Evolutionary conservation across 2,329 filamentous ascomycete species (phyloP).

Genomic region (Sporothrix sp.): DNA sequence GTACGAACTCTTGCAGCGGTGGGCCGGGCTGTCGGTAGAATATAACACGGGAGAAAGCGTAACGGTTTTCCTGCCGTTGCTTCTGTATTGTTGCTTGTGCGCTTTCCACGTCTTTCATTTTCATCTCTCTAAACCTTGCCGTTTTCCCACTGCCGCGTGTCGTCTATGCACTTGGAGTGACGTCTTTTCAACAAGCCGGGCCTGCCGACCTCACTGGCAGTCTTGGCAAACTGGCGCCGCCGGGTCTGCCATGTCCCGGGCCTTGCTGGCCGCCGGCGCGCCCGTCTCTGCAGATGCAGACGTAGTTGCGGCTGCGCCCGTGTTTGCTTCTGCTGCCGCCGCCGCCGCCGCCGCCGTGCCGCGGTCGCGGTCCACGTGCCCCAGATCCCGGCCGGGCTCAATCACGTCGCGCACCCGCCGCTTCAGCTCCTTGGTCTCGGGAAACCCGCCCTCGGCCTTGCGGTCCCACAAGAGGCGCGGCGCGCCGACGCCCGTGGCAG

Average conservation of each 20-base stretch:
- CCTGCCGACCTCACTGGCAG: slow-evolving; percentile 23
- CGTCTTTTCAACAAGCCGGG: too few relatives aligned
- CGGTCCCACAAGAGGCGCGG: slow-evolving; percentile 72
- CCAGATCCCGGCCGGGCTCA: slow-evolving; percentile 66
- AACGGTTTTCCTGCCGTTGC: background rate
- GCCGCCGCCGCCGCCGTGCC: slow-evolving; percentile 3
- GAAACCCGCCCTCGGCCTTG: slow-evolving; percentile 78
- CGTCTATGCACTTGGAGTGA: too few relatives aligned
- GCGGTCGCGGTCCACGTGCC: slow-evolving; percentile 62
- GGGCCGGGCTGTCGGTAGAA: slow-evolving; percentile 1
- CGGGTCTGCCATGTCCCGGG: background rate
- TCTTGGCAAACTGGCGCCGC: slow-evolving; percentile 27
- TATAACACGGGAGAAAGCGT: background rate
- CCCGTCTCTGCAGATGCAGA: too few relatives aligned
- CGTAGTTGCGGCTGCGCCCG: too few relatives aligned
- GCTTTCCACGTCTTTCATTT: too few relatives aligned
- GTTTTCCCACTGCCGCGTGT: too few relatives aligned
- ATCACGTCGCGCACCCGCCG: slow-evolving; percentile 72
- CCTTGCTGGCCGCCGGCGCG: too few relatives aligned
- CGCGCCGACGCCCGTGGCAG: slow-evolving; percentile 5
- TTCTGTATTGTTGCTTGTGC: background rate
- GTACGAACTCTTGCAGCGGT: slow-evolving; percentile 6
- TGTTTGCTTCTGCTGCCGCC: background rate
- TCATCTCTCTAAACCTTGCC: too few relatives aligned
- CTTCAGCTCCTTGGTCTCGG: slow-evolving; percentile 87